phyloP scores from a whole-genome alignment of 2,329 filamentous ascomycete species.

The Diatrype stigma region DNA sequence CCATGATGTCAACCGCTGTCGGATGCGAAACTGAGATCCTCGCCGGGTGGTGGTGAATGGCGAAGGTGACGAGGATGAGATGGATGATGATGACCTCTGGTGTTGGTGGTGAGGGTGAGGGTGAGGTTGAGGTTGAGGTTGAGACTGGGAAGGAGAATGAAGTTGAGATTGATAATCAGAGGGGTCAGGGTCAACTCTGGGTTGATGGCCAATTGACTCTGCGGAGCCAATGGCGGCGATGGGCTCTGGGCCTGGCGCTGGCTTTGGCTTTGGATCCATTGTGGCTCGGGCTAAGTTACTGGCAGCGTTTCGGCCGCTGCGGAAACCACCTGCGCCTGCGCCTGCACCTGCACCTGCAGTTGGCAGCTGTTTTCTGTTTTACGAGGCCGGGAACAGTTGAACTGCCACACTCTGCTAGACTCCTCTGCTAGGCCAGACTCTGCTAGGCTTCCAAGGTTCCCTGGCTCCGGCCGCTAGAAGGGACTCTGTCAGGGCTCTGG shows the following conservation, averaged over 20 bases:
- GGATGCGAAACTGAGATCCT: constrained; percentile 24
- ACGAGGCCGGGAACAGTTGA: too few species aligned
- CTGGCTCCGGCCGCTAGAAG: neutral
- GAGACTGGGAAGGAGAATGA: constrained; percentile 7
- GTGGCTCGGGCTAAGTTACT: neutral
- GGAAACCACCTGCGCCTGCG: neutral
- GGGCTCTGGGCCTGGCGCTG: neutral
- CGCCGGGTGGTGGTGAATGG: constrained; percentile 12
- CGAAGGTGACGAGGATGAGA: neutral
- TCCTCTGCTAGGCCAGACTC: too few species aligned
- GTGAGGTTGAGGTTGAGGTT: neutral
- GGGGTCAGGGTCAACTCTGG: constrained; percentile 16
- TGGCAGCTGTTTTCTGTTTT: too few species aligned
- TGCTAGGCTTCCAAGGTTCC: too few species aligned
- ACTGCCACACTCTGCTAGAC: too few species aligned
- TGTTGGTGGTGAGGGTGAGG: neutral
- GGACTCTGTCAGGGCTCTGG: neutral
- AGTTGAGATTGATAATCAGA: constrained; percentile 16
- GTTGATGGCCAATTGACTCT: constrained; percentile 16
- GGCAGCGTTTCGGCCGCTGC: neutral
- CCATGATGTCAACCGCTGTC: constrained; percentile 31
- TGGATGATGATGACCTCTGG: neutral
- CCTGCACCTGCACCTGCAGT: too few species aligned
- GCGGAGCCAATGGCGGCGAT: constrained; percentile 14
- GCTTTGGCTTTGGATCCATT: neutral